phyloP scores from a whole-genome alignment of 2,329 filamentous ascomycete species.

The Trichoderma hamatum region DNA sequence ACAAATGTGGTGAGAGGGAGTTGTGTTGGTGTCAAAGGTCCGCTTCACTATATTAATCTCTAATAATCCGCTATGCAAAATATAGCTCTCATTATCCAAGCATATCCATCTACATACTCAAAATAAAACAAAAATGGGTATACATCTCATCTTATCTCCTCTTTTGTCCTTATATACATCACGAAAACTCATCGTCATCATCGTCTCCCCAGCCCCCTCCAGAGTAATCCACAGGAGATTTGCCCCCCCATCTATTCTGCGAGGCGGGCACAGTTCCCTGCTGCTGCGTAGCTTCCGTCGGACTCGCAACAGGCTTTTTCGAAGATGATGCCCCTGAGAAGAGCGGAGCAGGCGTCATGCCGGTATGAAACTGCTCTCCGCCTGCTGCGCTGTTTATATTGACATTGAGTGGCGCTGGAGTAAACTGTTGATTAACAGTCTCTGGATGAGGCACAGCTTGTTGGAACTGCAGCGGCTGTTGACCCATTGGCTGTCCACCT shows the following conservation, averaged over 20 bases:
- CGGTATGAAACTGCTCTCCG: neutral
- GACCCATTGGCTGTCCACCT: slow-evolving; percentile 12
- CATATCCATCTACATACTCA: neutral
- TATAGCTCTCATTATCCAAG: neutral
- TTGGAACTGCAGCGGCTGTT: slow-evolving; percentile 5
- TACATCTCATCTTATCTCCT: neutral
- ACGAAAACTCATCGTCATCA: slow-evolving; percentile 13
- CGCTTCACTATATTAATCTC: neutral
- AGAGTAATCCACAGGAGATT: slow-evolving; percentile 36
- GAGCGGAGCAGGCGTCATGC: slow-evolving; percentile 23
- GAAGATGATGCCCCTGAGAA: slow-evolving; percentile 6
- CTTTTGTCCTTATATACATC: neutral
- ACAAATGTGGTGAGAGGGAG: no score
- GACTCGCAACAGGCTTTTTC: neutral
- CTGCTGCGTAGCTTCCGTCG: neutral
- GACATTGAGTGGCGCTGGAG: neutral
- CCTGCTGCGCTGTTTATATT: neutral
- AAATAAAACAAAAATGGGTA: slow-evolving; percentile 12
- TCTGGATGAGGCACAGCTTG: neutral
- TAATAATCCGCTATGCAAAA: neutral
- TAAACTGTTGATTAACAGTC: neutral
- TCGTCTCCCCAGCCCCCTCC: slow-evolving; percentile 37
- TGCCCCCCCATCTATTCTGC: slow-evolving; percentile 33
- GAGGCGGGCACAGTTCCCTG: neutral
- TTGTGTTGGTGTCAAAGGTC: neutral